Percentiles rank a stretch among this genome's conserved stretches.
Evolutionary conservation across 2,329 filamentous ascomycete species (phyloP).

Genomic region (Aspergillus sp.): DNA sequence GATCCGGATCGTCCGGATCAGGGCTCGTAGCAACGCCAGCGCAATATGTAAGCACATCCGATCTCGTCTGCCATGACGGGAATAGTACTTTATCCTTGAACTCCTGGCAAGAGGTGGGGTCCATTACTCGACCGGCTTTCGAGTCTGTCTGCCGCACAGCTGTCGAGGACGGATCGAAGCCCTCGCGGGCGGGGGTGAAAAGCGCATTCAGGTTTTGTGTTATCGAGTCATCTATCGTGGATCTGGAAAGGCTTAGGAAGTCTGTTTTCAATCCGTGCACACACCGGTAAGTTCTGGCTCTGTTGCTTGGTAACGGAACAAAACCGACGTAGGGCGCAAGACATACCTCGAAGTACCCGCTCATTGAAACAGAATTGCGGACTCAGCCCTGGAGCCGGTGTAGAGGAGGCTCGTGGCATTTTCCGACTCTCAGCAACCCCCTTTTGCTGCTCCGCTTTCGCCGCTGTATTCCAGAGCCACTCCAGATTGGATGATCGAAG

Average conservation of each 20-base stretch:
- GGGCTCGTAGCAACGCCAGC: conserved; percentile 81
- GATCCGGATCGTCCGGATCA: conserved; percentile 82
- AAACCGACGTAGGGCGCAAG: not conserved
- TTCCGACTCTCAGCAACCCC: conserved; percentile 23
- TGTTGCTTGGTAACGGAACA: not conserved
- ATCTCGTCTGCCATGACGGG: conserved; percentile 80
- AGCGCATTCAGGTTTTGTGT: conserved; percentile 90
- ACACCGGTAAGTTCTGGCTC: conserved; percentile 10
- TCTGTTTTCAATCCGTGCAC: conserved; percentile 53
- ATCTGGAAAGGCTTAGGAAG: conserved; percentile 83
- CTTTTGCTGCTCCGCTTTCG: conserved; percentile 24
- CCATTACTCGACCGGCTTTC: conserved; percentile 54
- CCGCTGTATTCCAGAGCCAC: conserved; percentile 38
- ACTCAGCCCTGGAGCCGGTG: conserved; percentile 56
- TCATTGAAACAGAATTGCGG: conserved; percentile 79
- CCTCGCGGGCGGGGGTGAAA: conserved; percentile 66
- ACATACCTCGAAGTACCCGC: conserved; percentile 64
- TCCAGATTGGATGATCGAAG: conserved; percentile 34
- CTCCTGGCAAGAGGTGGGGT: conserved; percentile 60
- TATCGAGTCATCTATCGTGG: conserved; percentile 88
- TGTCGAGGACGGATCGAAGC: conserved; percentile 80
- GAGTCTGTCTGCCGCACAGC: conserved; percentile 59
- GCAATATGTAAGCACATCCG: conserved; percentile 86
- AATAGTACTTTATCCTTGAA: conserved; percentile 83
- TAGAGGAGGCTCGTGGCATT: conserved; percentile 43